Conservation (phyloP, 176 grass and related monocot species). For the Poa annua region DNA sequence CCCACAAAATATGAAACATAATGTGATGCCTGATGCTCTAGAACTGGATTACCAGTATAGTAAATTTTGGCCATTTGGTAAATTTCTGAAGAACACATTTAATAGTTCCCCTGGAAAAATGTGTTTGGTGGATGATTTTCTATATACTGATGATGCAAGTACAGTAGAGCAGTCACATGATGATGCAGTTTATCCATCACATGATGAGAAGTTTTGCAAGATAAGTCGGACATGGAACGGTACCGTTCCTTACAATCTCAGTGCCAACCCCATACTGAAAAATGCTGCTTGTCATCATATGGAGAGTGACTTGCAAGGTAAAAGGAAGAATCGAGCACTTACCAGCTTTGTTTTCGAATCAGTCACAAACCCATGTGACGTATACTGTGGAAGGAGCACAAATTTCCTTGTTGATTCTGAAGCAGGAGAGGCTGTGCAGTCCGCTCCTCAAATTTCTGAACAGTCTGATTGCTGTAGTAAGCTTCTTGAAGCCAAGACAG, state of each 20-base stretch:
- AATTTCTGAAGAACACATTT: slow-evolving; percentile 53
- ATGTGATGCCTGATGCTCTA: slow-evolving; percentile 36
- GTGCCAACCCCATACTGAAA: slow-evolving; percentile 69
- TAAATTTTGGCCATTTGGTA: slow-evolving; percentile 61
- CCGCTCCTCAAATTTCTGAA: slow-evolving; percentile 30
- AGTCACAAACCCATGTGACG: slow-evolving; percentile 72
- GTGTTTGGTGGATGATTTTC: slow-evolving; percentile 24
- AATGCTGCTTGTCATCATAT: slow-evolving; percentile 46
- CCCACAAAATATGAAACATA: slow-evolving; percentile 36
- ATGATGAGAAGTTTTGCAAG: slow-evolving; percentile 37
- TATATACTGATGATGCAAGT: slow-evolving; percentile 34
- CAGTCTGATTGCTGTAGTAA: slow-evolving; percentile 38
- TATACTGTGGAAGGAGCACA: slow-evolving; percentile 50
- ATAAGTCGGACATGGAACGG: slow-evolving; percentile 49
- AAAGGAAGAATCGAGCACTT: slow-evolving; percentile 53
- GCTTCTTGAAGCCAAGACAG: slow-evolving; percentile 45
- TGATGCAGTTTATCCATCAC: slow-evolving; percentile 42
- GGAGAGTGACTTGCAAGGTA: slow-evolving; percentile 34
- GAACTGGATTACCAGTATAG: slow-evolving; percentile 50
- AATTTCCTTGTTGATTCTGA: slow-evolving; percentile 38
- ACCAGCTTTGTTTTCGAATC: slow-evolving; percentile 74
- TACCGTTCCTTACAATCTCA: slow-evolving; percentile 63
- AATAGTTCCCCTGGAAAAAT: slow-evolving; percentile 27
- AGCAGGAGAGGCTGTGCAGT: slow-evolving; percentile 37
- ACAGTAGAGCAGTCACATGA: slow-evolving; percentile 41